A percentile compares a stretch with the other conserved stretches of the same genome.
These are phyloP conservation scores for Amanita thiersii DNA, from an alignment of 768 basidiomycete genomes.

Conservation along the genomic window DNA sequence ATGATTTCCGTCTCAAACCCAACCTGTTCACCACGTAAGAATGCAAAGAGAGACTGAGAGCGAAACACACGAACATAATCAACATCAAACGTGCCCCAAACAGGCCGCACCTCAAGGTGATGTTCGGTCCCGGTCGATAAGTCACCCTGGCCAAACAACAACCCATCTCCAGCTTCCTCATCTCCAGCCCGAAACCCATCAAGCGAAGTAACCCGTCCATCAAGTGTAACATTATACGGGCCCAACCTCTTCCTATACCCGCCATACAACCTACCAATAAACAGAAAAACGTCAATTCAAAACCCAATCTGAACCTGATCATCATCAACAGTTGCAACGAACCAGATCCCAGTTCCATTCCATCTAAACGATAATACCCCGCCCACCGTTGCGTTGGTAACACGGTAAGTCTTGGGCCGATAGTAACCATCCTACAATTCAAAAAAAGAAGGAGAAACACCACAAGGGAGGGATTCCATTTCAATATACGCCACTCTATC, in stretches of 20 bases:
- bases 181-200: neutral
- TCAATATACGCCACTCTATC: no score
- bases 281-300: no score
- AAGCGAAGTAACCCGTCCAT: neutral
- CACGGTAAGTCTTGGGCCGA: conserved; percentile 2
- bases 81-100: neutral
- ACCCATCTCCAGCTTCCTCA: neutral
- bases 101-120: neutral
- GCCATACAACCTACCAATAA: conserved; percentile 8
- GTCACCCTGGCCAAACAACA: neutral
- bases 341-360: conserved; percentile 9
- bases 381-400: conserved; percentile 7
- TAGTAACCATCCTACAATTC: neutral
- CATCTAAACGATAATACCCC: conserved; percentile 7
- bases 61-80: no score
- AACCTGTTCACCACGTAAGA: no score
- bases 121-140: neutral
- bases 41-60: no score
- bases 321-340: neutral
- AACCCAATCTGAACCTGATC: neutral
- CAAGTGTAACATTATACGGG: conserved; percentile 8
- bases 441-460: neutral
- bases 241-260: conserved; percentile 9
- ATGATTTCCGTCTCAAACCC: no score
- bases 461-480: neutral